Percentiles rank a stretch among this genome's conserved stretches.
Conservation (phyloP, 139 green algal genomes). For the Chlamydomonas urium region DNA sequence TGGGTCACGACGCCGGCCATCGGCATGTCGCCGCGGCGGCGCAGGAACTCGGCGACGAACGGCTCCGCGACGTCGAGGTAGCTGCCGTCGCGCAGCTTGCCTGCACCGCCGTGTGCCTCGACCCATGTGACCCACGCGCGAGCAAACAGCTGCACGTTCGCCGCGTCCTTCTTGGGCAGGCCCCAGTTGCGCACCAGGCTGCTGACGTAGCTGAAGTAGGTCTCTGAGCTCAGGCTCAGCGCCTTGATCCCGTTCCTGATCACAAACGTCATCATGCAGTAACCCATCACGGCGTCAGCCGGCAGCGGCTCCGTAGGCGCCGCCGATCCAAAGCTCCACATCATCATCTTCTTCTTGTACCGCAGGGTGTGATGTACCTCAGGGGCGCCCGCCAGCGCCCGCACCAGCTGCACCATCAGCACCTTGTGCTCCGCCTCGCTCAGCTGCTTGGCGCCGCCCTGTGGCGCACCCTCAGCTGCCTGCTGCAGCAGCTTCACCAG, state of each 20-base stretch:
- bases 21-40: not conserved
- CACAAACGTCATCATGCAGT: conserved; percentile 61
- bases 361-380: conserved; percentile 25
- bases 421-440: not conserved
- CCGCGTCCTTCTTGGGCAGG: conserved; percentile 3
- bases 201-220: conserved; percentile 34
- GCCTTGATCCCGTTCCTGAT: conserved; percentile 46
- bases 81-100: not conserved
- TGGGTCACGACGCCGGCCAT: not conserved
- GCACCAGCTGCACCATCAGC: not conserved
- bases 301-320: not conserved
- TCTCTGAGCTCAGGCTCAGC: conserved; percentile 4
- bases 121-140: conserved; percentile 41
- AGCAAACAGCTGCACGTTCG: conserved; percentile 26
- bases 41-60: conserved; percentile 43
- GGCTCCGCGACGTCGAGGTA: conserved; percentile 53
- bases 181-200: conserved; percentile 29
- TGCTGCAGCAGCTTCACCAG: too few species aligned
- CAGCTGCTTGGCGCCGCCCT: too few species aligned
- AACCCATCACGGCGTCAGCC: conserved; percentile 32
- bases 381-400: not conserved
- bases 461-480: too few species aligned
- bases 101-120: conserved; percentile 11
- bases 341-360: conserved; percentile 64
- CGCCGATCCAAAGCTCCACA: too few species aligned